These are phyloP conservation scores for Ambrosia artemisiifolia DNA, from an alignment of 129 eudicot species.

Conservation along the genomic window DNA sequence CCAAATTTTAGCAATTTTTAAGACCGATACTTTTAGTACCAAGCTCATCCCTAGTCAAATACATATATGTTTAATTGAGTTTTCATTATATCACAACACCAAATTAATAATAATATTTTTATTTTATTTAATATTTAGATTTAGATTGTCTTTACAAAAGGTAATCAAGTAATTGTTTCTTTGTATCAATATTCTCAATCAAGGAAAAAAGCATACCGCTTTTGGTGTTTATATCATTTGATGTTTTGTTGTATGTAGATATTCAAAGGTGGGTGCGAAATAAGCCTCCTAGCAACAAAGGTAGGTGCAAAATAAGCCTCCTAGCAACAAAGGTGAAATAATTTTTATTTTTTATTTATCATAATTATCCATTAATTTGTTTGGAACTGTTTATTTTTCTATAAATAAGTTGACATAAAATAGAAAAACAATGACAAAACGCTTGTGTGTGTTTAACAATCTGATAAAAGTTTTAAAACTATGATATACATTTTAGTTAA, in stretches of 20 bases:
- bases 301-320: not conserved
- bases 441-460: no score
- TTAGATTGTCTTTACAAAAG: not conserved
- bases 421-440: no score
- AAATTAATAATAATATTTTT: not conserved
- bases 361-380: not conserved
- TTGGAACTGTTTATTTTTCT: not conserved
- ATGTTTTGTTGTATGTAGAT: slow-evolving; percentile 27
- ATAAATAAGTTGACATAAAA: no score
- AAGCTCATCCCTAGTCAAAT: not conserved
- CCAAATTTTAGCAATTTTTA: no score
- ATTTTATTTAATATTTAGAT: not conserved
- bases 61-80: not conserved
- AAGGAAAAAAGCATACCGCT: not conserved
- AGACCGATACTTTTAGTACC: no score
- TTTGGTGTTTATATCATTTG: slow-evolving; percentile 19
- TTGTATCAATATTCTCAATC: slow-evolving; percentile 14
- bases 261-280: slow-evolving; percentile 10
- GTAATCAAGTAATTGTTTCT: not conserved
- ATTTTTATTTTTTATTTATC: no score
- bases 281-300: not conserved
- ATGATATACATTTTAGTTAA: no score
- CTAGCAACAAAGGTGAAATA: not conserved
- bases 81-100: no score
- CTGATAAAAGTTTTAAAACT: no score